Evolutionary conservation across 1,284 basidiomycete species (phyloP).

Genomic region (Lignosus rhinocerotis): DNA sequence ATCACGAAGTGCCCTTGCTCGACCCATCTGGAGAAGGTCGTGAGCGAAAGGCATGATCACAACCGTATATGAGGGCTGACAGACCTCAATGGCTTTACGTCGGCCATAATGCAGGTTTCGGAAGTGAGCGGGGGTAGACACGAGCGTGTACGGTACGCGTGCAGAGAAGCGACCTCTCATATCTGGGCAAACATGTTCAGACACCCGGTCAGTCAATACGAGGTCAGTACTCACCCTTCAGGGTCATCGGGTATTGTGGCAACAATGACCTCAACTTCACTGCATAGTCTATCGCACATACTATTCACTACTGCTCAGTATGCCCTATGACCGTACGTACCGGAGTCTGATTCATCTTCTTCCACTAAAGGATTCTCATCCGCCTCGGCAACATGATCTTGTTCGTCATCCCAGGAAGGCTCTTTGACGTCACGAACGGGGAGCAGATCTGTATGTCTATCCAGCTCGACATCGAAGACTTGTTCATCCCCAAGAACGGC

Average conservation of each 20-base stretch:
- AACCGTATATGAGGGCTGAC: slow-evolving; percentile 16
- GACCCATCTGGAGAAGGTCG: slow-evolving; percentile 52
- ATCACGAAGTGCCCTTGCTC: slow-evolving; percentile 52
- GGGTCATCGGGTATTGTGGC: slow-evolving; percentile 59
- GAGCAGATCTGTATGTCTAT: slow-evolving; percentile 56
- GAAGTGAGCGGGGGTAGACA: slow-evolving; percentile 45
- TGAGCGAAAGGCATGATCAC: neutral
- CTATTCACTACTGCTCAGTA: neutral
- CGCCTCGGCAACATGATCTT: neutral
- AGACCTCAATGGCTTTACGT: slow-evolving; percentile 70
- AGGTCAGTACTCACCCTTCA: slow-evolving; percentile 45
- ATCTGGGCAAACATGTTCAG: slow-evolving; percentile 32
- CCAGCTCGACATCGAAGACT: slow-evolving; percentile 69
- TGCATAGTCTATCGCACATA: slow-evolving; percentile 39
- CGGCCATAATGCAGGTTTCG: slow-evolving; percentile 52
- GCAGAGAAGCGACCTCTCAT: slow-evolving; percentile 37
- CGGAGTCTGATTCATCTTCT: slow-evolving; percentile 21
- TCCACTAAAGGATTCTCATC: neutral
- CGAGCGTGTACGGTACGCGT: slow-evolving; percentile 55
- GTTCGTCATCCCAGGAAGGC: slow-evolving; percentile 27
- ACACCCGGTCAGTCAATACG: neutral
- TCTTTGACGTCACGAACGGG: slow-evolving; percentile 33
- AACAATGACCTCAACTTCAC: slow-evolving; percentile 45
- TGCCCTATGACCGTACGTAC: slow-evolving; percentile 4
- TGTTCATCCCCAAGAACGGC: slow-evolving; percentile 67